Conservation (phyloP, 75 land plant genomes). For the Pseudotsuga menziesii region DNA sequence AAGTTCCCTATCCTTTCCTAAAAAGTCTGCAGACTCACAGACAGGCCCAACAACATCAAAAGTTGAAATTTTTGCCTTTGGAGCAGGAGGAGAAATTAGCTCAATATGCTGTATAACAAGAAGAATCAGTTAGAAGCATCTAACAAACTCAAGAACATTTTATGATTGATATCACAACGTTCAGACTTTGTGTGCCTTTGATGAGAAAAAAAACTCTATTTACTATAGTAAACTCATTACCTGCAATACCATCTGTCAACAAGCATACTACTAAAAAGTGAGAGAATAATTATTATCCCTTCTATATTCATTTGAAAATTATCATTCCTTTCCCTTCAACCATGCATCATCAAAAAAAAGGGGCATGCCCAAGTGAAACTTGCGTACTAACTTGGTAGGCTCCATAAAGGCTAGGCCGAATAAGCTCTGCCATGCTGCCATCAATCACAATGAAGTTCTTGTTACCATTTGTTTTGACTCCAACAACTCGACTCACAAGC, state of each 20-base stretch:
- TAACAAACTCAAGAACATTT: not conserved
- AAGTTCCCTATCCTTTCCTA: constrained; percentile 88
- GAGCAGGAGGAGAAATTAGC: constrained; percentile 70
- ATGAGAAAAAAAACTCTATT: not conserved
- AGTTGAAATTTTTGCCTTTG: constrained; percentile 50
- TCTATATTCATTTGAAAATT: not conserved
- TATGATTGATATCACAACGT: not conserved
- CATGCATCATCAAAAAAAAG: not conserved
- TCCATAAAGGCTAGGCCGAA: constrained; percentile 95
- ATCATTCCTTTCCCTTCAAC: not conserved
- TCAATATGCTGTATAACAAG: constrained; percentile 79
- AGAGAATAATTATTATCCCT: not conserved
- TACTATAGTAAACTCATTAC: not conserved
- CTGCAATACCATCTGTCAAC: not conserved
- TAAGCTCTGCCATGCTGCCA: constrained; percentile 99
- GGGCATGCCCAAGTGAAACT: too few relatives aligned
- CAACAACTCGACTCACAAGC: constrained; percentile 84
- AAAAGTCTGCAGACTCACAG: constrained; percentile 97
- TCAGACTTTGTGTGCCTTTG: too few relatives aligned
- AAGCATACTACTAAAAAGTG: not conserved
- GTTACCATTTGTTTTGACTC: constrained; percentile 98
- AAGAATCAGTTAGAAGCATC: not conserved
- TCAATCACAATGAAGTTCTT: constrained; percentile 92
- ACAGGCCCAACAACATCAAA: constrained; percentile 99
- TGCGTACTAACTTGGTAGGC: constrained; percentile 77